Evolutionary conservation across 192 early-diverging fungal genomes (phyloP).

Genomic region (Rhizophagus prolifer): DNA sequence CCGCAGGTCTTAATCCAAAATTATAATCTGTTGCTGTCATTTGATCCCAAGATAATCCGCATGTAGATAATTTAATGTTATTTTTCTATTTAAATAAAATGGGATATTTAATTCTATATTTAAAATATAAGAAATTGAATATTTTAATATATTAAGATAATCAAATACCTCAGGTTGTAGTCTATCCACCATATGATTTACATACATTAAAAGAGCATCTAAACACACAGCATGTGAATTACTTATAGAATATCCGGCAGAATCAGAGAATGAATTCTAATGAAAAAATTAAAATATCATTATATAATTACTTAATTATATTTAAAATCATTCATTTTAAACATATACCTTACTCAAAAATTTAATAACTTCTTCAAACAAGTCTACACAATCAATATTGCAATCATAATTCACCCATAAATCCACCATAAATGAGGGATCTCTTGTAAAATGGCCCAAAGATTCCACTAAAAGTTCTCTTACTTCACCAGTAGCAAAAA

Average conservation of each 20-base stretch:
- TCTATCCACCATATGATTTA: slow-evolving; percentile 70
- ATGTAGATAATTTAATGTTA: background rate
- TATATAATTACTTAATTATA: slow-evolving; percentile 2
- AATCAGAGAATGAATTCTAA: slow-evolving; percentile 76
- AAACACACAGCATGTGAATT: slow-evolving; percentile 70
- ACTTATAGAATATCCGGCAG: slow-evolving; percentile 58
- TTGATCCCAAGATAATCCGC: slow-evolving; percentile 19
- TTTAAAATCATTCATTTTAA: background rate
- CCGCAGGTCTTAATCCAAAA: slow-evolving; percentile 17
- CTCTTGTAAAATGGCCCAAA: slow-evolving; percentile 69
- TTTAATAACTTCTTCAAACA: slow-evolving; percentile 83
- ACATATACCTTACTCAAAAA: slow-evolving; percentile 69
- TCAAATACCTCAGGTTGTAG: slow-evolving; percentile 40
- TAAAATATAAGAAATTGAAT: slow-evolving; percentile 13
- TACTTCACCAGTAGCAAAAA: slow-evolving; percentile 67
- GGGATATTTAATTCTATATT: slow-evolving; percentile 31
- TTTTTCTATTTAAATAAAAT: slow-evolving; percentile 13
- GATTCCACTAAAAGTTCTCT: slow-evolving; percentile 86
- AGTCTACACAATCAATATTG: slow-evolving; percentile 74
- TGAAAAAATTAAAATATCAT: slow-evolving; percentile 9
- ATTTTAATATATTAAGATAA: background rate
- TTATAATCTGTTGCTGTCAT: slow-evolving; percentile 26
- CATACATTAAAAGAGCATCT: slow-evolving; percentile 70
- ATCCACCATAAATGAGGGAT: slow-evolving; percentile 77
- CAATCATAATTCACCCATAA: slow-evolving; percentile 96